A percentile compares a stretch with the other conserved stretches of the same genome.
phyloP scores from a whole-genome alignment of 305 asterid species.

The Lippia alba region DNA sequence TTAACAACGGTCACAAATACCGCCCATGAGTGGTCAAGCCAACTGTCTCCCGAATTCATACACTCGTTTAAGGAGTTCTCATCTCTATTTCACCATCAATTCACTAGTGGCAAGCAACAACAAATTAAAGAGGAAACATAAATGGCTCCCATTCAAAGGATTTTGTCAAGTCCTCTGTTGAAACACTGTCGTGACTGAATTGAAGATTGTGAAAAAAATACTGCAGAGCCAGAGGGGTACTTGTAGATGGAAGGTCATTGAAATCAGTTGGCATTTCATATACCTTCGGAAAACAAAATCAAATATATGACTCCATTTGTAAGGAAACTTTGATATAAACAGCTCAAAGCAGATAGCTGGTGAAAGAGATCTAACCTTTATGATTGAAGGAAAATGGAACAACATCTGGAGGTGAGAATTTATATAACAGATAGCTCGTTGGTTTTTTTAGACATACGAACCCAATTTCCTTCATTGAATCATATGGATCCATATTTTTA shows the following conservation, averaged over 20 bases:
- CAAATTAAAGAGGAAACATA: too few relatives aligned
- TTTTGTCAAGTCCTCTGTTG: conserved; percentile 65
- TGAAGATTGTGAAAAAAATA: conserved; percentile 67
- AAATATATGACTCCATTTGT: conserved; percentile 28
- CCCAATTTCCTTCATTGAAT: conserved; percentile 68
- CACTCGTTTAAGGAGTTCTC: too few relatives aligned
- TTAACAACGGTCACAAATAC: too few relatives aligned
- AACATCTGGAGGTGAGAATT: conserved; percentile 67
- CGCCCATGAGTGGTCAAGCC: too few relatives aligned
- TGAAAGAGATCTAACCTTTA: conserved; percentile 55
- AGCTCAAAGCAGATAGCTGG: conserved; percentile 20
- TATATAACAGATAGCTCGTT: conserved; percentile 75
- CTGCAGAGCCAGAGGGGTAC: conserved; percentile 68
- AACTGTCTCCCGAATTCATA: too few relatives aligned
- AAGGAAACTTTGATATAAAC: conserved; percentile 23
- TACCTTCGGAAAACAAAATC: conserved; percentile 54
- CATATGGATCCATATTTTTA: conserved; percentile 49
- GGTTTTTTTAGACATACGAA: conserved; percentile 67
- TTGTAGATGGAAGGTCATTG: conserved; percentile 58
- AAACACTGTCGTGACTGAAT: conserved; percentile 50
- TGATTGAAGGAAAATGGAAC: conserved; percentile 66
- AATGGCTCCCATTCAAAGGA: conserved; percentile 80
- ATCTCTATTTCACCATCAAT: too few relatives aligned
- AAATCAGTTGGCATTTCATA: conserved; percentile 62
- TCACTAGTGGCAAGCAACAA: too few relatives aligned